Conservation (phyloP, 225 moss, liverwort and hornwort genomes). For the Straminergon stramineum region DNA sequence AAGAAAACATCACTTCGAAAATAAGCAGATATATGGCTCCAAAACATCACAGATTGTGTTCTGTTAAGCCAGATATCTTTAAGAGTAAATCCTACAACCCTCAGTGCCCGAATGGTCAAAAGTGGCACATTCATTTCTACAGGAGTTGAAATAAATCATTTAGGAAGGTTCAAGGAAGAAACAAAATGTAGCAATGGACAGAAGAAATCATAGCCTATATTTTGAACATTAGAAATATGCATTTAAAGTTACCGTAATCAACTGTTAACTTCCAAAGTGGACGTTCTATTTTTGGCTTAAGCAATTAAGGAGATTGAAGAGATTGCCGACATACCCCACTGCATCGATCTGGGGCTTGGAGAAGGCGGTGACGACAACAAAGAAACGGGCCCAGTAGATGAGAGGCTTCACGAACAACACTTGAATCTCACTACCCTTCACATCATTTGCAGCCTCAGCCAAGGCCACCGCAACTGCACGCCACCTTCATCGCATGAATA, state of each 20-base stretch:
- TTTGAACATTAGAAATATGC: neutral
- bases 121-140: neutral
- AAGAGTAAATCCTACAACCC: neutral
- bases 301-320: neutral
- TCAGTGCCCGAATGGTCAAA: neutral
- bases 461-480: slow-evolving; percentile 74
- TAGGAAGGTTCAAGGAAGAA: neutral
- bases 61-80: neutral
- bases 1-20: neutral
- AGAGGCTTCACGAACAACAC: slow-evolving; percentile 83
- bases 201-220: neutral
- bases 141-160: neutral
- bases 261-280: neutral
- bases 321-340: slow-evolving; percentile 47
- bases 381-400: slow-evolving; percentile 93
- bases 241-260: neutral
- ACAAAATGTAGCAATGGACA: neutral
- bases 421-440: slow-evolving; percentile 80
- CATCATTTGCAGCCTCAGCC: slow-evolving; percentile 82
- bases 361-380: slow-evolving; percentile 81
- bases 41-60: neutral
- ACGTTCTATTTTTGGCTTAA: neutral
- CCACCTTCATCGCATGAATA: neutral
- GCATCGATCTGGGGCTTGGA: slow-evolving; percentile 89
- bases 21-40: neutral